These are phyloP conservation scores for Eucalyptus curtisii DNA, from an alignment of 345 rosid species.

Conservation along the genomic window DNA sequence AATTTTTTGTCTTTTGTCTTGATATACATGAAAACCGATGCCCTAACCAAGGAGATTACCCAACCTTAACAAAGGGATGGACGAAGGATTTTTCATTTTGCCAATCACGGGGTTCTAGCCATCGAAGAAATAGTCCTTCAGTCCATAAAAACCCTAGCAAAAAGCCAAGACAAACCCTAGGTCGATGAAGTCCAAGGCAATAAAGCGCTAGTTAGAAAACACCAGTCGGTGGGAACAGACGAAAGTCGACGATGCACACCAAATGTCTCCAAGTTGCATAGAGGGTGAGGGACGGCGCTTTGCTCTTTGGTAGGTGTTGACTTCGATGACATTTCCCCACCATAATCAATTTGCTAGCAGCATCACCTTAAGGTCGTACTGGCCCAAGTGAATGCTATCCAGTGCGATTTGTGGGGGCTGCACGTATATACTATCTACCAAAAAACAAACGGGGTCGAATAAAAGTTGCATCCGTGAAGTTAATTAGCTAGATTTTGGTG, in stretches of 20 bases:
- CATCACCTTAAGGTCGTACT: background rate
- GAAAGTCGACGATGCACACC: background rate
- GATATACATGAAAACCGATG: background rate
- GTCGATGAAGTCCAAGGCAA: background rate
- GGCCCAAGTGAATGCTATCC: background rate
- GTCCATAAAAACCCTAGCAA: background rate
- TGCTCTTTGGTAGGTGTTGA: background rate
- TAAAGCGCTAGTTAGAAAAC: background rate
- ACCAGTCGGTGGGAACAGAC: background rate
- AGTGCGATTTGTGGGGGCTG: background rate
- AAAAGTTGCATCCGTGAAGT: background rate
- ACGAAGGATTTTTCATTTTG: background rate
- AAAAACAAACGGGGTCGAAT: background rate
- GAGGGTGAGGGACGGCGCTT: background rate
- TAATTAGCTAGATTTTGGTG: background rate
- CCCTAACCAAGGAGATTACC: background rate
- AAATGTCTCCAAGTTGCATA: background rate
- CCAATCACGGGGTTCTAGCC: background rate
- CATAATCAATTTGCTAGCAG: background rate
- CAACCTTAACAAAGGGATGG: background rate
- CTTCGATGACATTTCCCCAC: background rate
- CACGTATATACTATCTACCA: background rate
- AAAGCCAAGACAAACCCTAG: background rate
- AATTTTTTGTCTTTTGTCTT: background rate
- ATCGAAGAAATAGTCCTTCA: background rate